Conservation (phyloP, 768 basidiomycete species). For the Amanita brunnescens region DNA sequence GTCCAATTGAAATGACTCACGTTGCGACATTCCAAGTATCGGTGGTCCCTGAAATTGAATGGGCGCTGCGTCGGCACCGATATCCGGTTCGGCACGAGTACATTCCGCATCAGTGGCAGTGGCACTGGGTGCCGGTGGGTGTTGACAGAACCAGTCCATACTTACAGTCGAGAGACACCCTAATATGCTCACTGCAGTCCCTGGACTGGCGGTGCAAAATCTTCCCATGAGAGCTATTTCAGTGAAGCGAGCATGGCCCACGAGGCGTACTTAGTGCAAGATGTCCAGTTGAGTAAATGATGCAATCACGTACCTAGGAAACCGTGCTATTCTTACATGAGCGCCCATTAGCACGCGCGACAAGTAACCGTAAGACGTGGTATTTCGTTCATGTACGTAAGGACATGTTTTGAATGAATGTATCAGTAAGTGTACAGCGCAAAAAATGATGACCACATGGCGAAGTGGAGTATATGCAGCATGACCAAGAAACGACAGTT, state of each 20-base stretch:
- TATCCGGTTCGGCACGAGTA: background rate
- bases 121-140: too few relatives aligned
- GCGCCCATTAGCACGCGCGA: background rate
- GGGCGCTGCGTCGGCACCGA: background rate
- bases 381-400: background rate
- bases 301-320: background rate
- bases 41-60: background rate
- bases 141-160: too few relatives aligned
- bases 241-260: too few relatives aligned
- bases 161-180: background rate
- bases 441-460: too few relatives aligned
- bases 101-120: background rate
- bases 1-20: background rate
- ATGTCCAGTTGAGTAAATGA: too few relatives aligned
- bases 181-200: background rate
- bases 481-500: background rate
- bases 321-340: background rate
- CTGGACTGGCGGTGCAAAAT: background rate
- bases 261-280: too few relatives aligned
- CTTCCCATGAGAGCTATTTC: background rate
- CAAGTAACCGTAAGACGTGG: background rate
- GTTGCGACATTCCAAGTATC: background rate
- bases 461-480: background rate
- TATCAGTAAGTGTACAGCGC: background rate
- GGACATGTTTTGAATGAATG: background rate